phyloP scores from a whole-genome alignment of 331 rosid genomes.

The Quercus phellos region DNA sequence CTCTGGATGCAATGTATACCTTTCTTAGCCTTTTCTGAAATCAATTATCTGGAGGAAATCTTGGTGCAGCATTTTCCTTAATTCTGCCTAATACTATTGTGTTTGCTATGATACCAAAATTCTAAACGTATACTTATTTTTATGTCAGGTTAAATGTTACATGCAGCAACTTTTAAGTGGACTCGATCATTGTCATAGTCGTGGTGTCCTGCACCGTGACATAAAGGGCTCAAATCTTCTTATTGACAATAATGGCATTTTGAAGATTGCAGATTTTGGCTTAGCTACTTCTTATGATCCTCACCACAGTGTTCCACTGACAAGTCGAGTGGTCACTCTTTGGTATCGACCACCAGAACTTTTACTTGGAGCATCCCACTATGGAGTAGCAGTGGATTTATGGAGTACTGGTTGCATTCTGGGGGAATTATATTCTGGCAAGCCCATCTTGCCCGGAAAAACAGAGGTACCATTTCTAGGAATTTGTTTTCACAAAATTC shows the following conservation, averaged over 20 bases:
- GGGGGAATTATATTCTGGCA: conserved; percentile 81
- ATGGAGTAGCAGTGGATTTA: conserved; percentile 84
- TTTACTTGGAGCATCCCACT: conserved; percentile 75
- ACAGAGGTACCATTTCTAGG: conserved; percentile 63
- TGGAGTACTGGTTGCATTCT: conserved; percentile 97
- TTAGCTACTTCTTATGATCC: conserved; percentile 68
- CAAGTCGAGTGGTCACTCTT: conserved; percentile 90
- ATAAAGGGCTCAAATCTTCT: conserved; percentile 98
- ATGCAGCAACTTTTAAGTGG: conserved; percentile 91
- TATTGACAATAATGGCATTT: conserved; percentile 65
- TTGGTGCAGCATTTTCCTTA: conserved; percentile 3
- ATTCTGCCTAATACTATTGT: conserved; percentile 2
- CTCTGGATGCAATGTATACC: conserved; percentile 3
- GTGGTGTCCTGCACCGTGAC: conserved; percentile 90
- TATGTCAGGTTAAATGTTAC: conserved; percentile 74
- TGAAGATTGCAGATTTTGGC: conserved; percentile 96
- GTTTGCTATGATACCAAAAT: neutral
- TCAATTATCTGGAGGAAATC: neutral
- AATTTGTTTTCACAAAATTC: neutral
- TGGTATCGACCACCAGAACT: conserved; percentile 99
- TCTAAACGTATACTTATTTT: conserved; percentile 14
- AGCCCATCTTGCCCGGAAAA: conserved; percentile 89
- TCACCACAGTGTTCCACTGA: conserved; percentile 53
- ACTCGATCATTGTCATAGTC: conserved; percentile 84
- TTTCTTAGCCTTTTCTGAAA: neutral